A percentile compares a stretch with the other conserved stretches of the same genome.
phyloP scores from a whole-genome alignment of 1,284 basidiomycete genomes.

The Cronartium quercuum region DNA sequence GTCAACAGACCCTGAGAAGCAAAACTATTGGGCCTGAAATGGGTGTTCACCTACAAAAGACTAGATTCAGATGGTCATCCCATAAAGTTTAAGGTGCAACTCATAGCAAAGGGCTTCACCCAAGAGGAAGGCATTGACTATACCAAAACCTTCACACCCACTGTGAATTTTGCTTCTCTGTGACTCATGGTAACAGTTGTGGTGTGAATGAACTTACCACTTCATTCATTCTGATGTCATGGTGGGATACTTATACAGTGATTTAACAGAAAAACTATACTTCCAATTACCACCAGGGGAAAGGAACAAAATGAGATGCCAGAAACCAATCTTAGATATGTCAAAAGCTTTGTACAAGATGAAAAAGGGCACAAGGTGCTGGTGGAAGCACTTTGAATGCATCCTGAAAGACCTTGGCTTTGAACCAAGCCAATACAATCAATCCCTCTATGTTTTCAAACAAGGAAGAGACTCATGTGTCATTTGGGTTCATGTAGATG shows the following conservation, averaged over 20 bases:
- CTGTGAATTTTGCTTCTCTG: not conserved
- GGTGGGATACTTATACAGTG: not conserved
- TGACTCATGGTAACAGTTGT: not conserved
- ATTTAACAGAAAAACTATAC: not conserved
- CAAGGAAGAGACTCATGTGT: not conserved
- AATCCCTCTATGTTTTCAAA: not conserved
- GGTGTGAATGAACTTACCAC: not conserved
- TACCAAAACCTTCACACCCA: not conserved
- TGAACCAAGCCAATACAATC: not conserved
- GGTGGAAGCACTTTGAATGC: no score
- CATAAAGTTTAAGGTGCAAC: not conserved
- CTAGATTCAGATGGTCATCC: not conserved
- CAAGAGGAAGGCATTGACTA: constrained; percentile 1
- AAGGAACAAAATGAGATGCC: not conserved
- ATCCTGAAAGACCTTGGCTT: not conserved
- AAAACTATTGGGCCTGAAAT: not conserved
- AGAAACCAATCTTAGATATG: no score
- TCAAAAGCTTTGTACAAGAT: constrained; percentile 6
- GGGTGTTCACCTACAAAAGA: constrained; percentile 11
- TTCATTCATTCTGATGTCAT: not conserved
- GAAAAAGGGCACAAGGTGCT: not conserved
- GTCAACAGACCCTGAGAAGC: not conserved
- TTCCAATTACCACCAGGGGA: not conserved
- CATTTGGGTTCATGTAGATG: constrained; percentile 1
- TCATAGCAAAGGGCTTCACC: not conserved